phyloP scores from a whole-genome alignment of 352 stramenopile species.

The Pythium folliculosum region DNA sequence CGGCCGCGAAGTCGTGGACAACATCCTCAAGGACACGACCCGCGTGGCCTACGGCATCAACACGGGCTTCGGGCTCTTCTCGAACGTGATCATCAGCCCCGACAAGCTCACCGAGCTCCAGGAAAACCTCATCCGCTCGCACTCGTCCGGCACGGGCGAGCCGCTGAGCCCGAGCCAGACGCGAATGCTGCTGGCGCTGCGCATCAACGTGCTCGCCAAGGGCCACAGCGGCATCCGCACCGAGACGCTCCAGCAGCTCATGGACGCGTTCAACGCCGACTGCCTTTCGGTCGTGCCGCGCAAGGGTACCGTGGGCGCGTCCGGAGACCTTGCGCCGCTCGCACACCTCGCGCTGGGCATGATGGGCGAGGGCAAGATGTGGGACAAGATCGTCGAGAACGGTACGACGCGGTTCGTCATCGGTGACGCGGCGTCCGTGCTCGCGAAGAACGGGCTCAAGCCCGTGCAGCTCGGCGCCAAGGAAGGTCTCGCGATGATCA shows the following conservation, averaged over 20 bases:
- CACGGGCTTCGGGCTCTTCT: conserved; percentile 91
- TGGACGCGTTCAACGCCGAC: conserved; percentile 86
- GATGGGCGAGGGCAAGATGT: conserved; percentile 90
- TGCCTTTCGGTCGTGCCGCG: conserved; percentile 82
- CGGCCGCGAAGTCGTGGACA: conserved; percentile 81
- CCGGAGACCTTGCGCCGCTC: conserved; percentile 84
- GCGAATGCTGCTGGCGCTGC: conserved; percentile 86
- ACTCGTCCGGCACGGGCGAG: conserved; percentile 79
- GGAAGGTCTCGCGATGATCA: conserved; percentile 91
- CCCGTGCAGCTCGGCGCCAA: conserved; percentile 85
- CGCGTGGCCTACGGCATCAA: conserved; percentile 92
- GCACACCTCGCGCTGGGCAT: conserved; percentile 87
- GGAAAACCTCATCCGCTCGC: conserved; percentile 82
- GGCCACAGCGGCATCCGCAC: conserved; percentile 84
- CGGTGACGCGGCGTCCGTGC: conserved; percentile 56
- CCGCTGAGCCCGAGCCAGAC: conserved; percentile 74
- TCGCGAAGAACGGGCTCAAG: conserved; percentile 69
- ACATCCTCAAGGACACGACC: conserved; percentile 79
- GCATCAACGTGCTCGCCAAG: conserved; percentile 89
- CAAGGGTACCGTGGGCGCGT: conserved; percentile 89
- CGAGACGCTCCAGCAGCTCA: conserved; percentile 75
- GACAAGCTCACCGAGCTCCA: conserved; percentile 87
- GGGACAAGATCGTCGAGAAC: conserved; percentile 62
- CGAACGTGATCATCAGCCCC: conserved; percentile 85
- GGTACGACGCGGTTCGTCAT: conserved; percentile 48